phyloP scores from a whole-genome alignment of 345 rosid genomes.

The Excoecaria cochinchinensis region DNA sequence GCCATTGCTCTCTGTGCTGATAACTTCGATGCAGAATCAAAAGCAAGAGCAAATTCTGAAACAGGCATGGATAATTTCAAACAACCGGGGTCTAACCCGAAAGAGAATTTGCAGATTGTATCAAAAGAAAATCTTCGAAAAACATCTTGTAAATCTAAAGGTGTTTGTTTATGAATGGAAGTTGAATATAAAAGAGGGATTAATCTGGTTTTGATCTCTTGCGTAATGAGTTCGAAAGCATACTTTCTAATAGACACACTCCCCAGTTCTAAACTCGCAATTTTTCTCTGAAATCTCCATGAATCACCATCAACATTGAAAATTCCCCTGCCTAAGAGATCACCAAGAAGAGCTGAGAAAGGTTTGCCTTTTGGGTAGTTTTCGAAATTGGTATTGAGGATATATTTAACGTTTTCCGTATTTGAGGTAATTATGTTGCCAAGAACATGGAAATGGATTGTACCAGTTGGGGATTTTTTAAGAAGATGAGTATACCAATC shows the following conservation, averaged over 20 bases:
- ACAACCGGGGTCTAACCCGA: constrained; percentile 65
- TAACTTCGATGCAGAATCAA: constrained; percentile 55
- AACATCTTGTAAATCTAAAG: constrained; percentile 61
- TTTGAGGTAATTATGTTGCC: constrained; percentile 43
- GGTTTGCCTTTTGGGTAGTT: constrained; percentile 56
- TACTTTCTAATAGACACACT: constrained; percentile 39
- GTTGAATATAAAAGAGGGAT: constrained; percentile 37
- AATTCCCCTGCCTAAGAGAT: constrained; percentile 56
- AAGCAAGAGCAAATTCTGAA: constrained; percentile 43
- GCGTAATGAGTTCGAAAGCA: constrained; percentile 37
- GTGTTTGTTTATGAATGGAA: neutral
- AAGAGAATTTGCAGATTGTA: constrained; percentile 59
- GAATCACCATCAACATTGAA: constrained; percentile 59
- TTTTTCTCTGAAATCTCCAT: constrained; percentile 61
- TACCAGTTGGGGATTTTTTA: constrained; percentile 33
- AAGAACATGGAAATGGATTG: constrained; percentile 41
- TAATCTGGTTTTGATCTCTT: constrained; percentile 42
- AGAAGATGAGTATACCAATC: constrained; percentile 51
- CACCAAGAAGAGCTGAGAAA: constrained; percentile 42
- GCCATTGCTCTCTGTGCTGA: constrained; percentile 48
- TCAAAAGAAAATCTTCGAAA: constrained; percentile 63
- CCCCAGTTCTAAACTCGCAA: constrained; percentile 52
- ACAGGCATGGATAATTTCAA: constrained; percentile 45
- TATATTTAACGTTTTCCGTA: constrained; percentile 41
- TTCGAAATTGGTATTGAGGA: constrained; percentile 43